These are phyloP conservation scores for Candida sanyaensis DNA, from an alignment of 1,139 yeast species.

Conservation along the genomic window DNA sequence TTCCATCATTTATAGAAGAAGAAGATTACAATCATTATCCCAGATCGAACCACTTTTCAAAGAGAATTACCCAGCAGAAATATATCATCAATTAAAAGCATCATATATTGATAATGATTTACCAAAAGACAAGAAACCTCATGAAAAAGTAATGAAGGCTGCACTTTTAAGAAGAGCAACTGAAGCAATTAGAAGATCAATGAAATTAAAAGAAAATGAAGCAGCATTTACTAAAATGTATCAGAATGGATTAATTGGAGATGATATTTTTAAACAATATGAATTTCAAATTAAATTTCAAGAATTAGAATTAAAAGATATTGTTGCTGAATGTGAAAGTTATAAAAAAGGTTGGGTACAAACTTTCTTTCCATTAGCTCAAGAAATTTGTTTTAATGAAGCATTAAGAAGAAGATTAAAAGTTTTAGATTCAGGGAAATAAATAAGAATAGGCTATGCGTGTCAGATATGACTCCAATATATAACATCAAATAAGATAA, in stretches of 20 bases:
- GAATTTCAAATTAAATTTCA: conserved; percentile 75
- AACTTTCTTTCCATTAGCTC: conserved; percentile 73
- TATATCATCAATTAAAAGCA: conserved; percentile 61
- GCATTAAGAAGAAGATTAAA: conserved; percentile 78
- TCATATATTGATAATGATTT: conserved; percentile 41
- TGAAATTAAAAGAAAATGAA: conserved; percentile 72
- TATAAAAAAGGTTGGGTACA: conserved; percentile 82
- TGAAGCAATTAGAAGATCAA: conserved; percentile 67
- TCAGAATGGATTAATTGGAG: conserved; percentile 90
- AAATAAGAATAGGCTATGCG: too few species aligned
- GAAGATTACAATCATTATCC: conserved; percentile 54
- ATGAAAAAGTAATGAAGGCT: conserved; percentile 81
- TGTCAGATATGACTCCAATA: too few species aligned
- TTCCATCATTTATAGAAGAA: conserved; percentile 67
- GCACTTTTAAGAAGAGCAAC: conserved; percentile 77
- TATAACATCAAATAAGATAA: too few species aligned
- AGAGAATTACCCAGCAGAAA: conserved; percentile 63
- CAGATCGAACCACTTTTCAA: conserved; percentile 70
- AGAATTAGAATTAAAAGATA: conserved; percentile 77
- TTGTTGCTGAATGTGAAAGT: conserved; percentile 74
- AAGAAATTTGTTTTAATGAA: conserved; percentile 89
- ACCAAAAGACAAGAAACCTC: conserved; percentile 55
- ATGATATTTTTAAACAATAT: conserved; percentile 79
- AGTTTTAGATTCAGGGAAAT: not conserved
- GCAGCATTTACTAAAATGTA: conserved; percentile 69